Conservation (phyloP, 225 moss, liverwort and hornwort genomes). For the Bryoerythrophyllum caledonicum region DNA sequence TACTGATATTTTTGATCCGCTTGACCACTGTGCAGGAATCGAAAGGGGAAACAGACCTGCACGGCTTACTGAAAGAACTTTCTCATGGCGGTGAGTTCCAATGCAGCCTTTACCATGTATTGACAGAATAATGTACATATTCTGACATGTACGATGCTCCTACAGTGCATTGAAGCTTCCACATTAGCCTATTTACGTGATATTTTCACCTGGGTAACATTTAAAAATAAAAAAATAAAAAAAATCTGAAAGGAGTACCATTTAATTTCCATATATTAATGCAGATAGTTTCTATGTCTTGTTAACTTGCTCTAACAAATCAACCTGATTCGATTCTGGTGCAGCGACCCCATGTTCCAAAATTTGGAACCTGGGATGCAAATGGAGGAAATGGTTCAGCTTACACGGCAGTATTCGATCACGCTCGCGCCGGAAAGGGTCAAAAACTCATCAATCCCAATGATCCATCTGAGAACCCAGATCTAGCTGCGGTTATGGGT, state of each 20-base stretch:
- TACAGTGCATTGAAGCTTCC: background rate
- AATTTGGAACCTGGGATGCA: constrained; percentile 65
- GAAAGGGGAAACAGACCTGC: background rate
- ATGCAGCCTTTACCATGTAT: background rate
- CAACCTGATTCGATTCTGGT: constrained; percentile 11
- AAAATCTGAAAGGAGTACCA: background rate
- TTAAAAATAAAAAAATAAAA: too few species aligned
- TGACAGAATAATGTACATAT: background rate
- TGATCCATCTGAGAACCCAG: constrained; percentile 56
- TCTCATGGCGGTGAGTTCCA: constrained; percentile 47
- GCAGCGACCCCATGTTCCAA: constrained; percentile 65
- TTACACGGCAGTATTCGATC: constrained; percentile 58
- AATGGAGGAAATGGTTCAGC: constrained; percentile 43
- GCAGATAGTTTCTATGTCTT: constrained; percentile 7
- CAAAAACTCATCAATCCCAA: constrained; percentile 42
- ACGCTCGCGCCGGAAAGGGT: constrained; percentile 58
- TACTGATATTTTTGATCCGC: background rate
- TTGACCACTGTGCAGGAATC: constrained; percentile 25
- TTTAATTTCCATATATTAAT: background rate
- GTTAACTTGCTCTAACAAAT: background rate
- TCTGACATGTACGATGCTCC: background rate
- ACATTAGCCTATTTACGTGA: background rate
- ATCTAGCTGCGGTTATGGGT: constrained; percentile 39
- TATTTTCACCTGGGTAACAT: background rate
- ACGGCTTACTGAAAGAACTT: constrained; percentile 20